A percentile compares a stretch with the other conserved stretches of the same genome.
phyloP scores from a whole-genome alignment of 2,329 filamentous ascomycete species.

The Dothideomycetidae sp. region DNA sequence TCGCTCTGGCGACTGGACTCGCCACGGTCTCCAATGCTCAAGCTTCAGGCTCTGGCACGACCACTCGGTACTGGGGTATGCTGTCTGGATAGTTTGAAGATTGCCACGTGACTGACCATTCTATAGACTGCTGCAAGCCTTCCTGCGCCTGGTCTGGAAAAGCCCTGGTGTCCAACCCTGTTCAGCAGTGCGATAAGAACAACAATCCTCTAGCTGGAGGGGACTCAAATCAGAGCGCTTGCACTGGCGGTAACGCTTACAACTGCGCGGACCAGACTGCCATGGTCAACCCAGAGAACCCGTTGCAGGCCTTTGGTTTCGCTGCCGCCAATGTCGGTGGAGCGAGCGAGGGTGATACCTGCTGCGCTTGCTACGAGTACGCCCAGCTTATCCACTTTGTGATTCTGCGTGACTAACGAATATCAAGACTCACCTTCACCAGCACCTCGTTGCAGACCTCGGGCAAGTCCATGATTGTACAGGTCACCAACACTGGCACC shows the following conservation, averaged over 20 bases:
- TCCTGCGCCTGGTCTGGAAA: slow-evolving; percentile 49
- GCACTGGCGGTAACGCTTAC: slow-evolving; percentile 43
- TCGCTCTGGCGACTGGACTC: slow-evolving; percentile 17
- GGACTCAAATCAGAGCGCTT: slow-evolving; percentile 38
- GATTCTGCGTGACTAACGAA: neutral
- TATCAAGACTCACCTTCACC: slow-evolving; percentile 34
- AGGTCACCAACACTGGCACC: slow-evolving; percentile 48
- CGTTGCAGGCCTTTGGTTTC: slow-evolving; percentile 45
- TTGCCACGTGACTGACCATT: slow-evolving; percentile 33
- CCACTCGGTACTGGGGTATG: slow-evolving; percentile 32
- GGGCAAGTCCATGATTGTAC: slow-evolving; percentile 50
- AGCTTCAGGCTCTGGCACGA: slow-evolving; percentile 20
- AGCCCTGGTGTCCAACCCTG: slow-evolving; percentile 37
- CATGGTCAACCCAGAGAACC: slow-evolving; percentile 37
- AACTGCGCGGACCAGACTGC: slow-evolving; percentile 49
- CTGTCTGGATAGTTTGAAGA: too few species aligned
- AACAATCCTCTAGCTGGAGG: slow-evolving; percentile 37
- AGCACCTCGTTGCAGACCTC: slow-evolving; percentile 36
- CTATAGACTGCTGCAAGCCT: slow-evolving; percentile 62
- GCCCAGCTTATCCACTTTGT: slow-evolving; percentile 2
- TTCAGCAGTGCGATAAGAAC: slow-evolving; percentile 40
- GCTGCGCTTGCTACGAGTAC: slow-evolving; percentile 49
- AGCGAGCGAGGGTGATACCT: slow-evolving; percentile 46
- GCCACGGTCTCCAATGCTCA: slow-evolving; percentile 14
- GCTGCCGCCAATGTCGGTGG: slow-evolving; percentile 45